Conservation (phyloP, 805 yeast species). For the Hanseniaspora lachancei region DNA sequence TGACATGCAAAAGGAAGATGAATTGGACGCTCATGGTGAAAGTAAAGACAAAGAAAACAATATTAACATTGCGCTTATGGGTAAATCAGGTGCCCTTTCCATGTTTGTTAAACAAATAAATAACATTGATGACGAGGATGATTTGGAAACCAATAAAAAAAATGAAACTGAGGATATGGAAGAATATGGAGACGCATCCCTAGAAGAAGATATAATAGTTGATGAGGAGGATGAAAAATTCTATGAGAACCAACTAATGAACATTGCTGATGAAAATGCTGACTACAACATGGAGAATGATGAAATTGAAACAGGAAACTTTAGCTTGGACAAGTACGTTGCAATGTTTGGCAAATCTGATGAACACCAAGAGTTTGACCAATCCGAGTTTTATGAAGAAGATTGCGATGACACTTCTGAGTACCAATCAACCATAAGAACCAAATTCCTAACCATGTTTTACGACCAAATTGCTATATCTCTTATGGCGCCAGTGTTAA, state of each 20-base stretch:
- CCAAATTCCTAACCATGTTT: background rate
- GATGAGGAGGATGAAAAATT: slow-evolving; percentile 11
- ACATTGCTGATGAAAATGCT: slow-evolving; percentile 3
- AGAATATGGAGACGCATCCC: background rate
- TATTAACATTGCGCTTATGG: background rate
- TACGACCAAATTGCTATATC: background rate
- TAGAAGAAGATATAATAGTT: slow-evolving; percentile 4
- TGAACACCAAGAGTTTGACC: background rate
- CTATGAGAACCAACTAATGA: slow-evolving; percentile 4
- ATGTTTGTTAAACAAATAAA: slow-evolving; percentile 11
- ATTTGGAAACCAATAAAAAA: background rate
- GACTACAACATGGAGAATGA: slow-evolving; percentile 7
- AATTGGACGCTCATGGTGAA: background rate
- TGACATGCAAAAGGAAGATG: slow-evolving; percentile 11
- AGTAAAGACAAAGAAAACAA: background rate
- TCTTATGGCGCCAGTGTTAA: background rate
- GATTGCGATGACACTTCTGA: background rate
- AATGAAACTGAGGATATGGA: background rate
- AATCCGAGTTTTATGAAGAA: background rate
- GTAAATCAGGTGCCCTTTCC: slow-evolving; percentile 6
- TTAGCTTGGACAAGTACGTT: slow-evolving; percentile 3
- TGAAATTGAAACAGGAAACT: background rate
- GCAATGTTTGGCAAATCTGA: background rate
- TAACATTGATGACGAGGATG: slow-evolving; percentile 1
- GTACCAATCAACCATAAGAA: background rate